Base-by-base conservation (phyloP, 495 filamentous ascomycete genomes). In the Hypoxylon fuscum region DNA sequence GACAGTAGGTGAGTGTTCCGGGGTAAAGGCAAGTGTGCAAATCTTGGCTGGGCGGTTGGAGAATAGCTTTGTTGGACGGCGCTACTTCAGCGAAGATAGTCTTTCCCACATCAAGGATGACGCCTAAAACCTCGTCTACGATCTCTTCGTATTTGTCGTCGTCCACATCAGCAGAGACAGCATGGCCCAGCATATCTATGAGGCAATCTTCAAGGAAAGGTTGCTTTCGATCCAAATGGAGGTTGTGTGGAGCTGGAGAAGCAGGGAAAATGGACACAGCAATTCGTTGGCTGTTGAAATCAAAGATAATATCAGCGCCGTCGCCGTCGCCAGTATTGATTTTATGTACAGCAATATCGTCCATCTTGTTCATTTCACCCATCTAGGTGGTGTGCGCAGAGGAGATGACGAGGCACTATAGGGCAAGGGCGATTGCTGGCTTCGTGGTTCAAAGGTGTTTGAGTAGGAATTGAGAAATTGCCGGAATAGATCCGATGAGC, bases 101-200 rank as follows among this genome's bases (percentile, higher is more conserved):
- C 22, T 54, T 54, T 41, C 50, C 50, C 50, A n/a, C 50, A 41
- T 54, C 50, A 38, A 54, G 50, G 29, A 54, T 41, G 14, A 54
- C 14, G 34, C 32, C 12, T 41, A 54, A n/a, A 38, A 14, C 50
- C 6, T 54, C 50, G 50, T 54, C 50, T 25, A 54, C 21, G 20
- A 42, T 35, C 34, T 42, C 32, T 41, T 54, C 50, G 18, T 41
- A 21, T 38, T 54, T 34, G 14, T 54, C 50, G 40, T 4, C 12
- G 38, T 54, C 22, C 22, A 35, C 23, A 42, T 54, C 50, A 17
- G 50, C 15, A 54, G 50, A 41, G 50, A 54, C 34, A 43, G 50
- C 50, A 7, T 37, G 34, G 34, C 50, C 50, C 18, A 54, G 50
- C 29, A 54, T 32, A 21, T 54, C 34, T 23, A 54, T 54, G 29